Evolutionary conservation across 139 green algal genomes (phyloP).

Genomic region (Volvox reticuliferus): DNA sequence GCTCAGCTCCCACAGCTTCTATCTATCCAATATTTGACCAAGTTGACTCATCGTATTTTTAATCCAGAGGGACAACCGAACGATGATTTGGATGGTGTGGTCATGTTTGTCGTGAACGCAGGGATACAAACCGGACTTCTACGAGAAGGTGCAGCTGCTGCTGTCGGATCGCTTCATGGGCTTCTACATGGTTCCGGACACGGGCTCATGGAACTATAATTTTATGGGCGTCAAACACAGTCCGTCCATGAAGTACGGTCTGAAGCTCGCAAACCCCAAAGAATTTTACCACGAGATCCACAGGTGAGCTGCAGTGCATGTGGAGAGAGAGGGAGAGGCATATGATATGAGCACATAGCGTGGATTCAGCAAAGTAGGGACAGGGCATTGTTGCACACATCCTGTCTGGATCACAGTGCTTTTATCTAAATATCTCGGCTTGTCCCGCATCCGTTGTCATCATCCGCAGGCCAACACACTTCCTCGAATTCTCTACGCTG

Average conservation of each 20-base stretch:
- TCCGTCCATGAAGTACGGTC: constrained; percentile 78
- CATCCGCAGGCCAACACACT: constrained; percentile 89
- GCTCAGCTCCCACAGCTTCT: no score
- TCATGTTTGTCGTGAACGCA: constrained; percentile 47
- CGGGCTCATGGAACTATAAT: constrained; percentile 98
- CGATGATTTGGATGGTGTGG: no score
- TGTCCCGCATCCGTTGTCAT: background rate
- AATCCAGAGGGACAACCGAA: no score
- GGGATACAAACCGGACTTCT: constrained; percentile 94
- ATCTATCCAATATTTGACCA: no score
- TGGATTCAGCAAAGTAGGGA: no score
- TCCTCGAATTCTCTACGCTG: constrained; percentile 96
- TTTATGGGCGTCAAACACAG: constrained; percentile 93
- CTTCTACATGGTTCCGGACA: constrained; percentile 97
- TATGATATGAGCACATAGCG: no score
- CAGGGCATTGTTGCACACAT: no score
- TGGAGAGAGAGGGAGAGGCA: no score
- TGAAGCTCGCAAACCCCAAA: constrained; percentile 91
- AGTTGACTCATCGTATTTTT: no score
- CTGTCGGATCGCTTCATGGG: constrained; percentile 98
- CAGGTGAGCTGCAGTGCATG: background rate
- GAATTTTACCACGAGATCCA: constrained; percentile 95
- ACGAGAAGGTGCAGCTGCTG: constrained; percentile 99
- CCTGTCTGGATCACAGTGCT: no score
- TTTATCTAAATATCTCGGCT: no score